Evolutionary conservation across 805 yeast genomes (phyloP).

Genomic region (Candida orba): DNA sequence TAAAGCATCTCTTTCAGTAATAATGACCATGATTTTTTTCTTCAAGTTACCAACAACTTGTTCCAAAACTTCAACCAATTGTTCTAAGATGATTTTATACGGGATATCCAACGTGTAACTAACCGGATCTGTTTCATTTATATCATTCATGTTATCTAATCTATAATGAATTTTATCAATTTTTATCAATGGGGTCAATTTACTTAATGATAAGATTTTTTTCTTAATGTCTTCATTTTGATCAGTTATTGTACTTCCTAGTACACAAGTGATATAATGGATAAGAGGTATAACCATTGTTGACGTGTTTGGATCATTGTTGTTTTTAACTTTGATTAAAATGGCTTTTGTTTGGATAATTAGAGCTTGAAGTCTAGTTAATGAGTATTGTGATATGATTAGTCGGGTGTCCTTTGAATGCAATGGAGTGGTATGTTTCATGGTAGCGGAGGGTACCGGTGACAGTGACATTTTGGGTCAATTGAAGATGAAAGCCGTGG

Average conservation of each 20-base stretch:
- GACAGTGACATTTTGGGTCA: background rate
- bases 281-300: slow-evolving; percentile 13
- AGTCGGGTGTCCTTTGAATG: slow-evolving; percentile 47
- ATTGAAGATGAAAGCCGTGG: background rate
- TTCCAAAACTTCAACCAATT: slow-evolving; percentile 16
- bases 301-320: background rate
- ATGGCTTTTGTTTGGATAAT: slow-evolving; percentile 25
- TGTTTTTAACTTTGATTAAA: slow-evolving; percentile 10
- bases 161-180: slow-evolving; percentile 9
- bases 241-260: slow-evolving; percentile 3
- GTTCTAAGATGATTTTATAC: slow-evolving; percentile 1
- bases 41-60: slow-evolving; percentile 23
- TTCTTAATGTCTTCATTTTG: background rate
- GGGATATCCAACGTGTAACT: background rate
- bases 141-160: slow-evolving; percentile 18
- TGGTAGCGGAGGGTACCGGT: slow-evolving; percentile 17
- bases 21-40: slow-evolving; percentile 21
- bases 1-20: slow-evolving; percentile 25
- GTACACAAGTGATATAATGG: slow-evolving; percentile 8
- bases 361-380: slow-evolving; percentile 35
- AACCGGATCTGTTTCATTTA: slow-evolving; percentile 8
- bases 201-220: slow-evolving; percentile 1
- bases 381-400: slow-evolving; percentile 48
- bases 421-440: slow-evolving; percentile 26
- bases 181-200: slow-evolving; percentile 5